Evolutionary conservation across 805 yeast genomes (phyloP).

Genomic region (Metschnikowia noctiluminum): DNA sequence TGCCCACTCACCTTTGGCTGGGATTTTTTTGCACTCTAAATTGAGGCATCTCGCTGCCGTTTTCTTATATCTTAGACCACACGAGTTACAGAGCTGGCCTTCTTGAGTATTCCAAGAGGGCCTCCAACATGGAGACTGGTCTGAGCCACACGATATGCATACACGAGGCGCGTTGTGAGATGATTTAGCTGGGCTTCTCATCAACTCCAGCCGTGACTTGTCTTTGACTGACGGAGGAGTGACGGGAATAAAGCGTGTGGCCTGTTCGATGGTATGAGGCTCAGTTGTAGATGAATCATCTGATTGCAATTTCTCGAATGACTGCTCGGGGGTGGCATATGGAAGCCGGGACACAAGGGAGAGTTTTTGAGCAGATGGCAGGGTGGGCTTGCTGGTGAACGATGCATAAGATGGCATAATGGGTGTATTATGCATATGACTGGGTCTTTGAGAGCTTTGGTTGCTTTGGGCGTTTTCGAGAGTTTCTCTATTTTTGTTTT

Average conservation of each 20-base stretch:
- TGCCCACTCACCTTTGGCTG: slow-evolving; percentile 95
- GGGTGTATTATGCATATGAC: neutral
- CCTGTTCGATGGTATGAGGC: neutral
- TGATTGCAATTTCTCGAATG: neutral
- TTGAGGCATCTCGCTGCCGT: slow-evolving; percentile 89
- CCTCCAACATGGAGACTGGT: slow-evolving; percentile 96
- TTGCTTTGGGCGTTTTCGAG: neutral
- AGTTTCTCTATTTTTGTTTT: neutral
- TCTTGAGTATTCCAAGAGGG: slow-evolving; percentile 90
- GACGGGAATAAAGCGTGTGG: slow-evolving; percentile 33
- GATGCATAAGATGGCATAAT: neutral
- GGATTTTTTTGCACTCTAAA: slow-evolving; percentile 74
- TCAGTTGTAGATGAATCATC: neutral
- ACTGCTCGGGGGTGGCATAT: neutral
- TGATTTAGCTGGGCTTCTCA: slow-evolving; percentile 32
- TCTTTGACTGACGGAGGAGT: slow-evolving; percentile 39
- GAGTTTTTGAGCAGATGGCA: neutral
- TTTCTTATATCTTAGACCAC: slow-evolving; percentile 92
- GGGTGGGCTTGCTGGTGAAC: neutral
- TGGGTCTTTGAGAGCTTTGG: neutral
- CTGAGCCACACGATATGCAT: slow-evolving; percentile 88
- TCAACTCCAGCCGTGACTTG: slow-evolving; percentile 28
- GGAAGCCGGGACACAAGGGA: neutral
- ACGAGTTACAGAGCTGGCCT: slow-evolving; percentile 96
- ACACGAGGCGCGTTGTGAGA: slow-evolving; percentile 41